A percentile compares a stretch with the other conserved stretches of the same genome.
phyloP scores from a whole-genome alignment of 1,139 yeast species.

The Kazachstania sp. region DNA sequence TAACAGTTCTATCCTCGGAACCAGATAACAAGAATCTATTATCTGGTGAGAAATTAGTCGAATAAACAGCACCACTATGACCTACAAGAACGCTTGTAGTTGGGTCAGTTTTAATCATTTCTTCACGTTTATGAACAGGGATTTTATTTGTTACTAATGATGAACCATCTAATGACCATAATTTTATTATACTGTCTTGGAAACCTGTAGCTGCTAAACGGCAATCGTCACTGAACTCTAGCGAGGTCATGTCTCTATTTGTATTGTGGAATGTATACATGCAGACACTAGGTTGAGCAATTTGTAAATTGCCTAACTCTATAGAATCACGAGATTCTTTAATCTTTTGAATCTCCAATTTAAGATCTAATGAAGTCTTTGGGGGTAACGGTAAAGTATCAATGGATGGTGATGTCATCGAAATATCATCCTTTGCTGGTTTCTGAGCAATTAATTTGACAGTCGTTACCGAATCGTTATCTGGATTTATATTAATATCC shows the following conservation, averaged over 20 bases:
- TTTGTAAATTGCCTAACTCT: slow-evolving; percentile 56
- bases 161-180: slow-evolving; percentile 90
- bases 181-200: slow-evolving; percentile 78
- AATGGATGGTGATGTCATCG: slow-evolving; percentile 58
- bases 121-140: slow-evolving; percentile 9
- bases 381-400: slow-evolving; percentile 80
- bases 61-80: slow-evolving; percentile 91
- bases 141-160: slow-evolving; percentile 39
- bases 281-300: slow-evolving; percentile 87
- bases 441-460: slow-evolving; percentile 10
- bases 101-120: slow-evolving; percentile 13
- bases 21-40: slow-evolving; percentile 70
- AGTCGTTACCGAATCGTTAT: neutral
- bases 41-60: slow-evolving; percentile 85
- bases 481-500: neutral
- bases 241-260: slow-evolving; percentile 72
- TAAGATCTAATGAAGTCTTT: slow-evolving; percentile 70
- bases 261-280: slow-evolving; percentile 98
- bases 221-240: slow-evolving; percentile 81
- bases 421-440: slow-evolving; percentile 8
- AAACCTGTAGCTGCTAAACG: slow-evolving; percentile 90
- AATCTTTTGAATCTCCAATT: slow-evolving; percentile 65
- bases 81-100: slow-evolving; percentile 62
- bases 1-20: slow-evolving; percentile 85
- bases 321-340: slow-evolving; percentile 76